These are phyloP conservation scores for Parasarocladium wereldwijsianum DNA, from an alignment of 2,329 filamentous ascomycete species.

Conservation along the genomic window DNA sequence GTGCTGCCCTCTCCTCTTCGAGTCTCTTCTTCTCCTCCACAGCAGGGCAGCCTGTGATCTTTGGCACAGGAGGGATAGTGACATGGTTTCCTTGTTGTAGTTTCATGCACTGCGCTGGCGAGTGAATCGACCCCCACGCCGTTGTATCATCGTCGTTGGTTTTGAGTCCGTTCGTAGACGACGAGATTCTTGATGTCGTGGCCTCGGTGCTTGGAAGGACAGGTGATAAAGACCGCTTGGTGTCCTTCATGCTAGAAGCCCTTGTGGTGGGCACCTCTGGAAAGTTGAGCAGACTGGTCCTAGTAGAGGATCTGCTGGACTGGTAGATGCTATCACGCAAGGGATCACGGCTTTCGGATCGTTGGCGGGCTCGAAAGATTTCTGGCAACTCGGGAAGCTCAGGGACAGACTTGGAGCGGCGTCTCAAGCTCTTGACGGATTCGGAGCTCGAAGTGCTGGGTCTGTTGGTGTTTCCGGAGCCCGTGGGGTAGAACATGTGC, in stretches of 20 bases:
- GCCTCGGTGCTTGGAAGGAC: conserved; percentile 26
- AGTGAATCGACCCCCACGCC: conserved; percentile 36
- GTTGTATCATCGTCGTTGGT: conserved; percentile 24
- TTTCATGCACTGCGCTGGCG: conserved; percentile 28
- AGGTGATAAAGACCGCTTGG: conserved; percentile 33
- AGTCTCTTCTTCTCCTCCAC: conserved; percentile 1
- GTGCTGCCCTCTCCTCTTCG: conserved; percentile 2
- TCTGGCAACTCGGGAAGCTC: conserved; percentile 9
- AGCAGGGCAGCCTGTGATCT: conserved; percentile 4
- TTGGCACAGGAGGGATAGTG: conserved; percentile 10
- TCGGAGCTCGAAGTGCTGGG: too few relatives aligned
- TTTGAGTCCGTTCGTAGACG: conserved; percentile 18
- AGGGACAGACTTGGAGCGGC: conserved; percentile 13
- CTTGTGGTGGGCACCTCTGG: conserved; percentile 1
- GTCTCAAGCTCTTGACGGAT: conserved; percentile 9
- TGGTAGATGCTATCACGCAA: conserved; percentile 1
- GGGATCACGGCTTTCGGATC: background rate
- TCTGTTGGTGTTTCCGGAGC: too few relatives aligned
- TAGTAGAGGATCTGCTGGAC: conserved; percentile 4
- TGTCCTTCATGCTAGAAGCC: conserved; percentile 10
- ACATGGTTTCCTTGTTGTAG: conserved; percentile 25
- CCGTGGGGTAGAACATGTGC: conserved; percentile 28
- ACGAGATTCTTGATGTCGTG: conserved; percentile 13
- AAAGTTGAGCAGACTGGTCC: conserved; percentile 4
- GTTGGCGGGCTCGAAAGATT: background rate